These are phyloP conservation scores for Pseudogymnoascus sp. DNA, from an alignment of 2,329 filamentous ascomycete species.

Conservation along the genomic window DNA sequence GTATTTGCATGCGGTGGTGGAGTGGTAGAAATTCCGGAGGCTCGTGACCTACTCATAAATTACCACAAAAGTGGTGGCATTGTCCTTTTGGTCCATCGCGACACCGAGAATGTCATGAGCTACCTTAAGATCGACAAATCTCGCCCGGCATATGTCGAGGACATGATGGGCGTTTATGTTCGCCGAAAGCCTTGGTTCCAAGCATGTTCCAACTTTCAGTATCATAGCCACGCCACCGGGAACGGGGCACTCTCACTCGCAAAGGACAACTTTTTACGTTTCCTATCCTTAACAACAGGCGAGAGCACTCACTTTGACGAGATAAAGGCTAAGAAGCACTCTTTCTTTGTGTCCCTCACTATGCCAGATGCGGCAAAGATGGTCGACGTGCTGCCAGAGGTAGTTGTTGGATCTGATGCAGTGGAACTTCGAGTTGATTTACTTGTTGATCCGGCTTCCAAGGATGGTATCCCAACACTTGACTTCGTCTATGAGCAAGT, in stretches of 20 bases:
- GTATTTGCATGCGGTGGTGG: conserved; percentile 93
- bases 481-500: conserved; percentile 80
- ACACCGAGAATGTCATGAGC: conserved; percentile 79
- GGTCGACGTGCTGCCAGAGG: conserved; percentile 56
- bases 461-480: conserved; percentile 47
- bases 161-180: conserved; percentile 85
- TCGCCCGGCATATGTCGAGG: conserved; percentile 82
- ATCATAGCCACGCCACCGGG: conserved; percentile 65
- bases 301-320: conserved; percentile 46
- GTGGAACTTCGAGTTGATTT: conserved; percentile 92
- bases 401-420: conserved; percentile 80
- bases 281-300: conserved; percentile 62
- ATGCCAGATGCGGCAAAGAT: conserved; percentile 63
- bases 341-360: conserved; percentile 90
- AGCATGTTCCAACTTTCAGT: conserved; percentile 89
- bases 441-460: conserved; percentile 57
- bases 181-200: conserved; percentile 84
- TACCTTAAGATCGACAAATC: conserved; percentile 86
- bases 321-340: conserved; percentile 58
- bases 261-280: conserved; percentile 60
- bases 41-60: conserved; percentile 63
- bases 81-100: conserved; percentile 78
- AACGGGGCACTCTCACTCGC: conserved; percentile 24
- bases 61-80: conserved; percentile 71
- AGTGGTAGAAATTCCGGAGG: conserved; percentile 77